Base-by-base conservation (phyloP, 305 asterid genomes). In the Fraxinus sp. region DNA sequence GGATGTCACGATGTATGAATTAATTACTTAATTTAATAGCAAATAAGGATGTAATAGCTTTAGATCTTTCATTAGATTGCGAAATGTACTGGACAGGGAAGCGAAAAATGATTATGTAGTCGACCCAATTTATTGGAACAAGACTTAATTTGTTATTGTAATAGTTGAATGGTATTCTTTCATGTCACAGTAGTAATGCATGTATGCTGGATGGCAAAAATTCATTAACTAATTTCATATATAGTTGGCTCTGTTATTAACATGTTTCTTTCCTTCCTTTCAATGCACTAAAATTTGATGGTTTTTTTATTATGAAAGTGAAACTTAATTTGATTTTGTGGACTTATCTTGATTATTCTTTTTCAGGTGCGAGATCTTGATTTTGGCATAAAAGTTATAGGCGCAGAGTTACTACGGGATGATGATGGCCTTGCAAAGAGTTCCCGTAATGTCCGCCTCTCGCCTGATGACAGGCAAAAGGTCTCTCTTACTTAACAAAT, bases 341-440 rank as follows among this genome's bases (percentile, higher is more conserved):
- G 44, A 71, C 57, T 72, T 16, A 9, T 8, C 72, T 64, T 66
- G 64, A n/a, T n/a, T 68, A 11, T 74, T 74, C 76, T 84, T 81
- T 86, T 89, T 86, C 89, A 96, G 98, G 97, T 93, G 36, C 87
- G 97, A 66, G 99, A 96, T 92, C 95, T 96, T 72, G 98, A 94
- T 86, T 93, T 93, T 84, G 98, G 97, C 44, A 87, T 94, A 55
- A 85, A 84, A 82, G 88, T 93, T 83, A 86, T 96, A 76, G 99
- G 98, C 22, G 87, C 93, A 7, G 98, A 92, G 66, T 87, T 94
- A 30, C 80, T 91, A 44, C 91, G 99, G 18, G 98, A 92, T 33
- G 83, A 86, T 2, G 99, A 96, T 86, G 99, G 98, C 80, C 90
- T 96, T 68, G 98, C 99, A 28, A 92, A 87, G 95, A 96, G 99